Evolutionary conservation across 2,329 filamentous ascomycete genomes (phyloP), one percentile per base, ranked within the genome.

Genomic region (Penicillium sp.): DNA sequence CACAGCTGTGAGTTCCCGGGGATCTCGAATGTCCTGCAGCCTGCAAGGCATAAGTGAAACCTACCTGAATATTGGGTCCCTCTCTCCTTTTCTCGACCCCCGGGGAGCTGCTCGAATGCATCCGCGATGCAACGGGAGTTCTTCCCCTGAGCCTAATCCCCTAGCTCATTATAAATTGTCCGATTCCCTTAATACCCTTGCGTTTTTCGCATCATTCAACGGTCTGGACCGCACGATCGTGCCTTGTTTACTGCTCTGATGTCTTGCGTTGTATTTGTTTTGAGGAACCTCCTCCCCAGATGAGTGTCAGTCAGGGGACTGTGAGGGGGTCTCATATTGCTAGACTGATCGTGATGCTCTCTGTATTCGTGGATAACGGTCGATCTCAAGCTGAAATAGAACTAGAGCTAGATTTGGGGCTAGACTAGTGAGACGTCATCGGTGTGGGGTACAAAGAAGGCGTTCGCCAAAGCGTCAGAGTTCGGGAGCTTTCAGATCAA

Each of bases 31-130:
- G 34, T 18, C 26, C 56, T 60, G 56, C 59, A 57, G 46, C 12
- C 58, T 61, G 61, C 60, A 64, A 64, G 61, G 61, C 60, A 61
- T 58, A 39, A 33, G 47, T 64, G 60, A 64, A 58, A 64, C 61
- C 56, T 56, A 53, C 54, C 55, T 63, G 15, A n/a, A 51, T 54
- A 57, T 56, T 60, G 57, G 60, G 51, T 42, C 54, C 29, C 38
- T 43, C 39, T 33, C 18, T 46, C 44, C 49, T 41, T 38, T 54
- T 54, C 46, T 52, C 42, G 45, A 52, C 51, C 24, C n/a, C 41
- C 53, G 57, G 59, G 59, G 49, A 43, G 34, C 24, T 18, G 34
- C 15, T 9, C 26, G 23, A 2, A 12, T 54, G 52, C 53, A 36
- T 60, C 60, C 59, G 59, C 43, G 51, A 47, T 53, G 49, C 54